phyloP scores from a whole-genome alignment of 2,329 filamentous ascomycete genomes.

The Furcasterigmium sp. region DNA sequence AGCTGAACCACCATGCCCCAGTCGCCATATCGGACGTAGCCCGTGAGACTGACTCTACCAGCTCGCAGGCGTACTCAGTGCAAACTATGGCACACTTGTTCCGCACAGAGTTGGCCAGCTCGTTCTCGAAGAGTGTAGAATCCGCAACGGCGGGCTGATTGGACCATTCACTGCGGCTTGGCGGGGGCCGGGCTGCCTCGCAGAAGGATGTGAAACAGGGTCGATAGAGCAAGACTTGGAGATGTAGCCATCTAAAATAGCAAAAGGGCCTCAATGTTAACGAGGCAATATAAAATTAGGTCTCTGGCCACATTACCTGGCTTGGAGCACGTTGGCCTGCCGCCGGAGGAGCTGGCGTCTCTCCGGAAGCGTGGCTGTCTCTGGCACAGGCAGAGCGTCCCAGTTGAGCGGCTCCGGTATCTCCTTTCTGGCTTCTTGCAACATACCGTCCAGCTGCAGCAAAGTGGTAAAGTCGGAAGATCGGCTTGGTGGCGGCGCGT shows the following conservation, averaged over 20 bases:
- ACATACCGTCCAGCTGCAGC: conserved; percentile 3
- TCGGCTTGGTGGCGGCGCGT: background rate
- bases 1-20: conserved; percentile 31
- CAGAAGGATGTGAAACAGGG: conserved; percentile 26
- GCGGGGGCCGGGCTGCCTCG: conserved; percentile 13
- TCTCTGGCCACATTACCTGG: background rate
- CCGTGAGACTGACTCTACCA: conserved; percentile 21
- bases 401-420: conserved; percentile 6
- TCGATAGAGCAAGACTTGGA: conserved; percentile 25
- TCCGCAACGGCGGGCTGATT: background rate
- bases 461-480: conserved; percentile 5
- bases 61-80: conserved; percentile 20
- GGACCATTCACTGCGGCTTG: background rate
- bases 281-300: conserved; percentile 9
- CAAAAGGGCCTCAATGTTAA: conserved; percentile 10
- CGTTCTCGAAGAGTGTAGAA: conserved; percentile 12
- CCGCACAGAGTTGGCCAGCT: conserved; percentile 13
- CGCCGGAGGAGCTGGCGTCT: conserved; percentile 7
- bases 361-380: background rate
- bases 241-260: conserved; percentile 14
- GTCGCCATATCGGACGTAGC: conserved; percentile 18
- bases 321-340: background rate
- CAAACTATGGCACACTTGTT: conserved; percentile 23
- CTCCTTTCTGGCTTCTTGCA: conserved; percentile 4
- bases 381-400: background rate